Percentiles rank a stretch among this genome's conserved stretches.
These are phyloP conservation scores for Salmacisia buchloeana DNA, from an alignment of 1,284 basidiomycete genomes.

Conservation along the genomic window DNA sequence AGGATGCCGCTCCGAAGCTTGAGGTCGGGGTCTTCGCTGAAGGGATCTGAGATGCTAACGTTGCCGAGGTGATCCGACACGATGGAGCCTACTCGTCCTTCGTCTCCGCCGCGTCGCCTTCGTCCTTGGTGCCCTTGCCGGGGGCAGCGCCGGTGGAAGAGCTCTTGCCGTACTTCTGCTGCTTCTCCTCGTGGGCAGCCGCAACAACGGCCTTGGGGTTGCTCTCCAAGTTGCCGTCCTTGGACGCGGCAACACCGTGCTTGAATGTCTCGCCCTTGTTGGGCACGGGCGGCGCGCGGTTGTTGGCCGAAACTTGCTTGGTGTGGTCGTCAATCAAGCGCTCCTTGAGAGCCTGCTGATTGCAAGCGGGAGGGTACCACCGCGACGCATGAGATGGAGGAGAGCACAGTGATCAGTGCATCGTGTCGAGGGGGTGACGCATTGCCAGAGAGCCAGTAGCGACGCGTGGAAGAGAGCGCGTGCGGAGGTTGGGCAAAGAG, in stretches of 20 bases:
- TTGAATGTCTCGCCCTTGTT: background rate
- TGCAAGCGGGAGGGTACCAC: background rate
- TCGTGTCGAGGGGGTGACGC: background rate
- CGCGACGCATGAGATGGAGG: background rate
- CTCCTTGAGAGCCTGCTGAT: background rate
- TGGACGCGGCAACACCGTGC: background rate
- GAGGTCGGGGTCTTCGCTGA: too few relatives aligned
- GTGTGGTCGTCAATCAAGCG: background rate
- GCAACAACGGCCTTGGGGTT: constrained; percentile 4
- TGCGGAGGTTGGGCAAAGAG: too few relatives aligned
- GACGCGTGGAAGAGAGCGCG: too few relatives aligned
- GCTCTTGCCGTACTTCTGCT: constrained; percentile 7
- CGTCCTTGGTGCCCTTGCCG: background rate
- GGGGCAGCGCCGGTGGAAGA: background rate
- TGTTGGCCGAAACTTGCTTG: constrained; percentile 2
- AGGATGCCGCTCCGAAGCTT: too few relatives aligned
- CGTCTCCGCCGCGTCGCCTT: background rate
- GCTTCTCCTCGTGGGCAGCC: constrained; percentile 8
- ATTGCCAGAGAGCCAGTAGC: too few relatives aligned
- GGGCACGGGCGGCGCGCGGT: background rate
- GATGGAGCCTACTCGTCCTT: constrained; percentile 3
- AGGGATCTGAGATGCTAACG: too few relatives aligned
- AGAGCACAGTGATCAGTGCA: background rate
- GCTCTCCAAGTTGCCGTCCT: background rate
- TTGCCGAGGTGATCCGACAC: too few relatives aligned